Evolutionary conservation across 2,329 filamentous ascomycete genomes (phyloP).

Genomic region (Aspergillus glaucus): DNA sequence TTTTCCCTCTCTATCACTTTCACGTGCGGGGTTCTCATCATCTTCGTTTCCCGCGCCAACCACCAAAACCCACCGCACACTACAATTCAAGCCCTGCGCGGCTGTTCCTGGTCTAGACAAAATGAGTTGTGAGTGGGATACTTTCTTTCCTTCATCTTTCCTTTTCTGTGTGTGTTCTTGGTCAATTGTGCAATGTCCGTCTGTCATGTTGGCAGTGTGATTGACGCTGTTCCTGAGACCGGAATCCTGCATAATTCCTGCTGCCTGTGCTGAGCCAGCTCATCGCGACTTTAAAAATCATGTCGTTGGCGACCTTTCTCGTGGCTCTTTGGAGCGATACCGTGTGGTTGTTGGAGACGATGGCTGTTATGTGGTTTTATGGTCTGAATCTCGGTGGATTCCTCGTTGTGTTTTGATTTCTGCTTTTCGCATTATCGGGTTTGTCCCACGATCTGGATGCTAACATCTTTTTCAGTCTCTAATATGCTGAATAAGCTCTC

Average conservation of each 20-base stretch:
- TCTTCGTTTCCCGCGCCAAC: slow-evolving; percentile 6
- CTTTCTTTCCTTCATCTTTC: slow-evolving; percentile 3
- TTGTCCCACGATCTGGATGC: slow-evolving; percentile 1
- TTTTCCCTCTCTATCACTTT: slow-evolving; percentile 7
- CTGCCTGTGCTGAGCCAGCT: background rate
- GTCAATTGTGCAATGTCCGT: background rate
- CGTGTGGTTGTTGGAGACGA: slow-evolving; percentile 2
- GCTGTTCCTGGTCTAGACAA: slow-evolving; percentile 4
- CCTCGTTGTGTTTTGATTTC: background rate
- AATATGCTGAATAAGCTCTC: slow-evolving; percentile 94
- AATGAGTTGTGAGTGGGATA: slow-evolving; percentile 21
- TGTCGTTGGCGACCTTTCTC: background rate
- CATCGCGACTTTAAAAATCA: background rate
- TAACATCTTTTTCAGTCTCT: slow-evolving; percentile 53
- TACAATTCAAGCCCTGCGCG: slow-evolving; percentile 2
- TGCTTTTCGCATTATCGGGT: background rate
- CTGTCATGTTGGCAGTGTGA: slow-evolving; percentile 2
- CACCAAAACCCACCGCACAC: slow-evolving; percentile 13
- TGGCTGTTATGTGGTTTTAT: slow-evolving; percentile 4
- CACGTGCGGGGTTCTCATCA: slow-evolving; percentile 19
- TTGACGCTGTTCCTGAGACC: slow-evolving; percentile 1
- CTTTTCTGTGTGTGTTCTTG: background rate
- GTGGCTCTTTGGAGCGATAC: slow-evolving; percentile 3
- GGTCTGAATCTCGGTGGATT: slow-evolving; percentile 3
- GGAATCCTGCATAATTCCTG: slow-evolving; percentile 3